Conservation (phyloP, 2,329 filamentous ascomycete species). For the Sporothrix humicola region DNA sequence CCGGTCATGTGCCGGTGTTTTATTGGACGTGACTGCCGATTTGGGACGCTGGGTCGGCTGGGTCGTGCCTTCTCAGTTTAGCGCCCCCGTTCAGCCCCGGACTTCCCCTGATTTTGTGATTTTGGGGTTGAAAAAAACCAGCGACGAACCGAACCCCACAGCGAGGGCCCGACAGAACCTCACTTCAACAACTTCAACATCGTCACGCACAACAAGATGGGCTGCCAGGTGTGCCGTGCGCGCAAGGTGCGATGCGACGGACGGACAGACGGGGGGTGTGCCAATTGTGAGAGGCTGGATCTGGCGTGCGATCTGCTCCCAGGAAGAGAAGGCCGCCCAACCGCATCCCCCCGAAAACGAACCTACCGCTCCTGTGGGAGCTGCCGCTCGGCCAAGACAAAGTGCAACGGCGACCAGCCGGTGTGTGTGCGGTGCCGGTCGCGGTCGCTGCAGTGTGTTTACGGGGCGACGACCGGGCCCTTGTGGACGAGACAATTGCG, state of each 20-base stretch:
- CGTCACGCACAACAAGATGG: too few relatives aligned
- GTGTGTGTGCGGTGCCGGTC: constrained; percentile 29
- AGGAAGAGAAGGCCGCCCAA: not conserved
- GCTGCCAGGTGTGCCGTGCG: constrained; percentile 27
- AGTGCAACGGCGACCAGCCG: constrained; percentile 34
- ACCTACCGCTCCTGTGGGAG: constrained; percentile 28
- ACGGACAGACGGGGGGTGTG: constrained; percentile 1
- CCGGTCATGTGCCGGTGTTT: not conserved
- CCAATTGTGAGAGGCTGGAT: constrained; percentile 32
- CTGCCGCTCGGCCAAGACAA: constrained; percentile 32
- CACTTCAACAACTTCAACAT: too few relatives aligned
- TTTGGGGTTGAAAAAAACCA: too few relatives aligned
- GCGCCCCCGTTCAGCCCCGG: constrained; percentile 5
- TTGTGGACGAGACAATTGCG: constrained; percentile 15
- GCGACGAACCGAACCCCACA: constrained; percentile 28
- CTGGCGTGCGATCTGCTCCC: constrained; percentile 16
- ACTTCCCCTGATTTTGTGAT: not conserved
- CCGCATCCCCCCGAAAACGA: not conserved
- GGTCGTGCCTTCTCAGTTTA: not conserved
- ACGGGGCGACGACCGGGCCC: constrained; percentile 3
- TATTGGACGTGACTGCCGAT: not conserved
- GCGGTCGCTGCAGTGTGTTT: constrained; percentile 25
- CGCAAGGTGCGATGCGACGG: constrained; percentile 34
- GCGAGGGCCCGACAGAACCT: not conserved
- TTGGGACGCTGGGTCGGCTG: not conserved